phyloP scores from a whole-genome alignment of 495 filamentous ascomycete genomes.

The Aspergillus saccharolyticus region DNA sequence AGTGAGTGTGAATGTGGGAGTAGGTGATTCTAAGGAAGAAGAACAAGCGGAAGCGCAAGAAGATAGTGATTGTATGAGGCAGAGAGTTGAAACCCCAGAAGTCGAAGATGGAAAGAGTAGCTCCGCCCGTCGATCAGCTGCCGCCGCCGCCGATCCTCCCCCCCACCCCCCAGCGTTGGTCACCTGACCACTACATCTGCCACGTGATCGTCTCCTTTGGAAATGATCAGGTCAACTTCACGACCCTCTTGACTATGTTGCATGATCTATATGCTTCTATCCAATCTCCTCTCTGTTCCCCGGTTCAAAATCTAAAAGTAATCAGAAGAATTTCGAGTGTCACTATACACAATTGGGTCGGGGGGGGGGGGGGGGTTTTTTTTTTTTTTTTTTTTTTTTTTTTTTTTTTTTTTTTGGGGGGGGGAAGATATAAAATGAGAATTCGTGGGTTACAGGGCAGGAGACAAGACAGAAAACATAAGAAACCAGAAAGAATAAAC shows the following conservation, averaged over 20 bases:
- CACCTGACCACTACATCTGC: not conserved
- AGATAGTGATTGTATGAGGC: not conserved
- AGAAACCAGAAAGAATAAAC: slow-evolving; percentile 10
- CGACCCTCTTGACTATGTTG: not conserved
- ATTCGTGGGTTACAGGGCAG: not conserved
- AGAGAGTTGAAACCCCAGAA: too few relatives aligned
- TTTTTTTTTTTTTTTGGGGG: too few relatives aligned
- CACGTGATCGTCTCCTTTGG: not conserved
- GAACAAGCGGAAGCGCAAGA: not conserved
- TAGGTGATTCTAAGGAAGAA: not conserved
- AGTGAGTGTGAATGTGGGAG: not conserved
- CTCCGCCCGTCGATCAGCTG: not conserved
- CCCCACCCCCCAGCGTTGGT: too few relatives aligned
- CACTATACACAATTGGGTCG: slow-evolving; percentile 35
- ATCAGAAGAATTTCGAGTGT: slow-evolving; percentile 13
- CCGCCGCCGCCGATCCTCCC: not conserved
- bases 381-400: too few relatives aligned
- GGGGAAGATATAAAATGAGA: slow-evolving; percentile 3
- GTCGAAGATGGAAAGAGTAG: not conserved
- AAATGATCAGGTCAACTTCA: not conserved
- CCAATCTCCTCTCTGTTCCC: not conserved
- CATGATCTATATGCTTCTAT: not conserved
- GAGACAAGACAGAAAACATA: slow-evolving; percentile 6
- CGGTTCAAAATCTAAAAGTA: not conserved
- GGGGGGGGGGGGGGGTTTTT: too few relatives aligned